These are phyloP conservation scores for Vaucheria bursata DNA, from an alignment of 352 stramenopile genomes.

Conservation along the genomic window DNA sequence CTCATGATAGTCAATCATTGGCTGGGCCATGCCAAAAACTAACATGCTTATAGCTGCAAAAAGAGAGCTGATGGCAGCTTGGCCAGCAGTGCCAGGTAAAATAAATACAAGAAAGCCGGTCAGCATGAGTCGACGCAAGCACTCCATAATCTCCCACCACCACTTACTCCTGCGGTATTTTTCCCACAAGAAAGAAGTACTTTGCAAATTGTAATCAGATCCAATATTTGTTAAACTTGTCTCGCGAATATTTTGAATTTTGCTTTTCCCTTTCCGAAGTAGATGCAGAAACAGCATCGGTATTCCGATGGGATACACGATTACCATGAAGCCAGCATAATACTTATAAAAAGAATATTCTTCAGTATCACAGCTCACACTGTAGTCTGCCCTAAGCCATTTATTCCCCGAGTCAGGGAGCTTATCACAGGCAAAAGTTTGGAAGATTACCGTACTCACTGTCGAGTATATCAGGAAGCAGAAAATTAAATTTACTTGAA, in stretches of 20 bases:
- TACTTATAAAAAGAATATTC: background rate
- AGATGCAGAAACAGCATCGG: background rate
- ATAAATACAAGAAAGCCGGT: conserved; percentile 40
- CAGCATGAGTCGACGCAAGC: conserved; percentile 24
- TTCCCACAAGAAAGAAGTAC: background rate
- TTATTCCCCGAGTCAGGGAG: background rate
- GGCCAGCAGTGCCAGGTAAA: conserved; percentile 24
- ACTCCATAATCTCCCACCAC: conserved; percentile 35
- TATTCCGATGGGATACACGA: background rate
- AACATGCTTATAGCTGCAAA: background rate
- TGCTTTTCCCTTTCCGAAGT: background rate
- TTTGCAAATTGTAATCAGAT: background rate
- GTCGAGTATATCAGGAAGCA: conserved; percentile 1
- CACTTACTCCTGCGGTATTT: background rate
- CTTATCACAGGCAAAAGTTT: conserved; percentile 8
- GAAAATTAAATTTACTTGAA: background rate
- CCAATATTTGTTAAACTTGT: background rate
- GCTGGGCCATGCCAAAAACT: background rate
- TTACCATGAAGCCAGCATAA: background rate
- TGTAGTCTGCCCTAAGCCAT: conserved; percentile 8
- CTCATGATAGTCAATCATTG: background rate
- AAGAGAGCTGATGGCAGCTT: conserved; percentile 29
- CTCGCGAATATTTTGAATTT: too few species aligned
- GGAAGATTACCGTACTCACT: background rate
- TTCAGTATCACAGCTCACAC: background rate